Base-by-base conservation (phyloP, 2,329 filamentous ascomycete species). In the Boeremia exigua region DNA sequence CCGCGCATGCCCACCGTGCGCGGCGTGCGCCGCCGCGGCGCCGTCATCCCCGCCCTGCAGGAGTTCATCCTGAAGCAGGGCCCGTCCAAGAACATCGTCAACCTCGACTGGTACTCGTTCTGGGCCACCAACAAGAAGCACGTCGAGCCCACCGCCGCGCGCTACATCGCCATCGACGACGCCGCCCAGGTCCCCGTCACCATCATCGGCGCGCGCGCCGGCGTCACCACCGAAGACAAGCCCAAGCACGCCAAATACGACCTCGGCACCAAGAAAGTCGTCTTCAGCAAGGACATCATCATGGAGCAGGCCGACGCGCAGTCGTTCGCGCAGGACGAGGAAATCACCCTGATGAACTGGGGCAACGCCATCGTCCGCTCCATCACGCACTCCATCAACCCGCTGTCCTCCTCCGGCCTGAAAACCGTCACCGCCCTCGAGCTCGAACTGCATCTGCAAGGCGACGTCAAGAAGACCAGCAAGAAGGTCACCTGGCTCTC, bases 401-500 rank as follows among this genome's bases (percentile, higher is more conserved):
- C 79, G 6, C 71, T 81, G 56, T 81, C 84, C 43, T 79, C 80
- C 30, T 77, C 79, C 28, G 72, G 72, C 42, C 57, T 74, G 37
- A 77, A 78, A 57, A 76, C 74, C 43, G 87, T 96, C 67, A 88
- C 87, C 11, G 81, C 79, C 32, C 82, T 96, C 34, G 89, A 90
- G 54, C 82, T 95, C 49, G 91, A 96, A 78, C 86, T 97, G n/a
- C 89, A 98, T 77, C 85, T 97, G 45, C 86, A 90, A 68, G 93
- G 94, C 52, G 94, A 98, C 75, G 91, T 98, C 76, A 96, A 96
- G 82, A 89, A 91, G 72, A 98, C 94, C 0, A 88, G 92, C 71
- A 97, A 97, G 86, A 98, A 98, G 83, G 86, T 98, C 33, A 97
- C 93, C 1, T 98, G 94, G 94, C 81, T 98, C 43, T 88, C 91